Percentiles rank a stretch among this genome's conserved stretches.
Conservation (phyloP, 768 basidiomycete genomes). For the Boletus reticuloceps region DNA sequence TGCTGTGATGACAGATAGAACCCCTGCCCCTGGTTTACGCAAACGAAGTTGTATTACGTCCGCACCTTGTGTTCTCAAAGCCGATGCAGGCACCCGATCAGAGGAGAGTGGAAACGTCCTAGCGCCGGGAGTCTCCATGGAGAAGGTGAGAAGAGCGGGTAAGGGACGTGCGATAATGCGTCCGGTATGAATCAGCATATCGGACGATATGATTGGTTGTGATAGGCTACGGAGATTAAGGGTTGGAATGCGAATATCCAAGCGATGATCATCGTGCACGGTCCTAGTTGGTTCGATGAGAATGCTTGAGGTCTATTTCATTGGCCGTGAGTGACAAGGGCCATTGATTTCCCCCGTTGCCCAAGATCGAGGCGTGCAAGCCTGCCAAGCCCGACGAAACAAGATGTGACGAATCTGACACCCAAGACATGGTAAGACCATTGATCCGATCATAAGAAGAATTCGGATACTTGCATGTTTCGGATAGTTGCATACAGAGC, state of each 20-base stretch:
- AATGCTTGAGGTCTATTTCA: background rate
- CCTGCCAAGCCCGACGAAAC: background rate
- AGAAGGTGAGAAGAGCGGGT: too few relatives aligned
- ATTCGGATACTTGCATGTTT: too few relatives aligned
- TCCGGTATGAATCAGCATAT: background rate
- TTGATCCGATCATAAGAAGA: background rate
- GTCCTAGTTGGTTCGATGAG: too few relatives aligned
- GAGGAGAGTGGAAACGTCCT: background rate
- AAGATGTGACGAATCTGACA: too few relatives aligned
- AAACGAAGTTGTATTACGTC: background rate
- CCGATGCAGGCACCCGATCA: background rate
- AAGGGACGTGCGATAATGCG: background rate
- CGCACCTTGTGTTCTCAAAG: background rate
- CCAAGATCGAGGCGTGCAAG: background rate
- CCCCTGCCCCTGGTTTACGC: background rate
- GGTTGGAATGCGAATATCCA: too few relatives aligned
- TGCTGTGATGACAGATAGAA: constrained; percentile 36
- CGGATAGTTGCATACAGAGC: too few relatives aligned
- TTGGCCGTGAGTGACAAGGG: background rate
- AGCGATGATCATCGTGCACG: background rate
- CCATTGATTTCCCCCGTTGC: too few relatives aligned
- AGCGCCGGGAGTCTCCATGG: background rate
- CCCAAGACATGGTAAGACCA: background rate
- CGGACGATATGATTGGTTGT: background rate
- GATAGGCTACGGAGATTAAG: background rate